A percentile compares a stretch with the other conserved stretches of the same genome.
Evolutionary conservation across 345 rosid species (phyloP).

Genomic region (Pugionium cornutum): DNA sequence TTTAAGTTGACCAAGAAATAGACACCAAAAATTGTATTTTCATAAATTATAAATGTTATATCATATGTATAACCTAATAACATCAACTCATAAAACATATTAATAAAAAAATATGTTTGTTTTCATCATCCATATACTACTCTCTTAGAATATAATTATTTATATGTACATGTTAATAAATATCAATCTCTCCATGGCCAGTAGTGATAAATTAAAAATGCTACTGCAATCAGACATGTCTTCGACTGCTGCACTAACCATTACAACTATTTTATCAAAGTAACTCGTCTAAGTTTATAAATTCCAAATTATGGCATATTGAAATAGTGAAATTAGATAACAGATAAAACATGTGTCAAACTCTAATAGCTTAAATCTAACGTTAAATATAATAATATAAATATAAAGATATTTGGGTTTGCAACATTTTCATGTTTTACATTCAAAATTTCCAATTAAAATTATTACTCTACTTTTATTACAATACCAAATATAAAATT

Average conservation of each 20-base stretch:
- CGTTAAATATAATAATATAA: not conserved
- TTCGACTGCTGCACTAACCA: conserved; percentile 9
- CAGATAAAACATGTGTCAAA: conserved; percentile 16
- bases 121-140: too few species aligned
- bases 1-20: too few species aligned
- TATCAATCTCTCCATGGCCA: not conserved
- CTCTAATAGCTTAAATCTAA: conserved; percentile 11
- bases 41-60: too few species aligned
- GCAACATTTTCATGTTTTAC: conserved; percentile 9
- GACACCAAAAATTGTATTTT: too few species aligned
- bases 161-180: not conserved
- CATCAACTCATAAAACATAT: too few species aligned
- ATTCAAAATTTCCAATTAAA: not conserved
- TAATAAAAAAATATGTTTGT: too few species aligned
- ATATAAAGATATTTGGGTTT: conserved; percentile 6
- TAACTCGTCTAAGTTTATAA: conserved; percentile 1
- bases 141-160: too few species aligned
- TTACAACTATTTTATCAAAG: not conserved
- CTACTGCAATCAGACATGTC: conserved; percentile 3
- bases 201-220: not conserved
- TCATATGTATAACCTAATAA: too few species aligned
- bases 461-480: not conserved
- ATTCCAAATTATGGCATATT: conserved; percentile 19
- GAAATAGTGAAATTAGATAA: conserved; percentile 16
- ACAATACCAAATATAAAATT: not conserved